Base-by-base conservation (phyloP, 495 filamentous ascomycete species). In the Penicillium diatomitis region DNA sequence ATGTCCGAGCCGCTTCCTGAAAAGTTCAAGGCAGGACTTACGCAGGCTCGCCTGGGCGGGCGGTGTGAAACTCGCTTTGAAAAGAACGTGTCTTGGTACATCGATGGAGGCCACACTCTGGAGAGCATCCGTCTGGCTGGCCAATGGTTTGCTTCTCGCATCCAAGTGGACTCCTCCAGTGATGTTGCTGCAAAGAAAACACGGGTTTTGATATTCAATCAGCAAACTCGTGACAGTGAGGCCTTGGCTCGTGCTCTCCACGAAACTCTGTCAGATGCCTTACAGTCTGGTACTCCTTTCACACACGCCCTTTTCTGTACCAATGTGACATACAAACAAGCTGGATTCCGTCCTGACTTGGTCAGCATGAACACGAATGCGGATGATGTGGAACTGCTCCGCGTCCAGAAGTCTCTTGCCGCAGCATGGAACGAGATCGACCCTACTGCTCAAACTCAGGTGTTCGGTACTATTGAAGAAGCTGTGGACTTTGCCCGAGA, bases 141-240 rank as follows among this genome's bases (percentile, higher is more conserved):
- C 3, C 73, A 74, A 33, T 98, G 92, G 92, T 96, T 96, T 55
- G 77, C 77, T 3, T 73, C 70, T 5, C 71, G 78, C 38, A 71
- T 79, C 37, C 51, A 62, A 5, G 61, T 61, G 41, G 64, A 66
- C 48, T 70, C 44, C 55, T 94, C 45, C 49, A 61, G 50, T 65
- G 73, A 69, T 62, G 61, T 57, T 48, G 62, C 49, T 36, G 64
- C 47, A 41, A 62, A 65, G 55, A 70, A 55, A 57, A 60, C 60
- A 7, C 75, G 82, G n/a, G 80, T 90, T 44, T 71, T 98, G 46
- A 81, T 98, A 44, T 98, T 97, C 77, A 98, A 98, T 67, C 92
- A 98, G 58, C 91, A 96, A 60, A 88, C 84, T 8, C 83, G 90
- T 11, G 77, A 85, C 45, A 87, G 90, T 46, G 65, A 65, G 30